Evolutionary conservation across 805 yeast genomes (phyloP), one percentile per base, ranked within the genome.

Genomic region (Candida oleophila): DNA sequence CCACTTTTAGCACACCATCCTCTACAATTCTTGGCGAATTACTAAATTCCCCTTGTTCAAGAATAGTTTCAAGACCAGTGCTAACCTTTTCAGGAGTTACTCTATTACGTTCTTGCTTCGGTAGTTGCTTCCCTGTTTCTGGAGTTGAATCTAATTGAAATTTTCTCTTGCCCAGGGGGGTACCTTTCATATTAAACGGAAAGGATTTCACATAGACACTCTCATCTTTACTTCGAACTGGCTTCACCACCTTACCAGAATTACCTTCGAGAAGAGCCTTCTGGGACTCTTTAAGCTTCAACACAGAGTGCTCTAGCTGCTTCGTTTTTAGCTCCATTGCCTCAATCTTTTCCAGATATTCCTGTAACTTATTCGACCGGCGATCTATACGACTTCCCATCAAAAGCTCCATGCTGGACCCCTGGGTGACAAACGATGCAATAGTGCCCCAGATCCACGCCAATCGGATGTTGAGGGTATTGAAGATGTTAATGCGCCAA

Each of bases 241-340:
- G 30, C 11, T 25, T 11, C 30, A 7, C 30, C 30, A 7, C 11
- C 11, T 25, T 25, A 5, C 11, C 11, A 25, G 30, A 25, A 5
- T 25, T 25, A 11, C 30, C 11, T n/a, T n/a, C n/a, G 22, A 36
- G 14, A 22, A 16, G 18, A 12, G 18, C 14, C 4, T 19, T 16
- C 14, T 36, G 39, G 22, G 39, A 36, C 14, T 16, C 39, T 22
- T 36, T 19, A 19, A 36, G 39, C 39, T 36, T 16, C 39, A 19
- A 16, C 8, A 36, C 19, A 4, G 39, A 15, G 39, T 36, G 12
- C 22, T 36, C 39, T 19, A 36, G 19, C 22, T 36, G 39, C 8
- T 22, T 16, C 20, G 39, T 36, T 19, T 36, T 36, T 12, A 20
- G 12, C 12, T 36, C 39, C 39, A 36, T 36, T 7, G 39, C 39